A percentile compares a stretch with the other conserved stretches of the same genome.
Conservation (phyloP, 148 eudicot species). For the Persicaria tinctoria region DNA sequence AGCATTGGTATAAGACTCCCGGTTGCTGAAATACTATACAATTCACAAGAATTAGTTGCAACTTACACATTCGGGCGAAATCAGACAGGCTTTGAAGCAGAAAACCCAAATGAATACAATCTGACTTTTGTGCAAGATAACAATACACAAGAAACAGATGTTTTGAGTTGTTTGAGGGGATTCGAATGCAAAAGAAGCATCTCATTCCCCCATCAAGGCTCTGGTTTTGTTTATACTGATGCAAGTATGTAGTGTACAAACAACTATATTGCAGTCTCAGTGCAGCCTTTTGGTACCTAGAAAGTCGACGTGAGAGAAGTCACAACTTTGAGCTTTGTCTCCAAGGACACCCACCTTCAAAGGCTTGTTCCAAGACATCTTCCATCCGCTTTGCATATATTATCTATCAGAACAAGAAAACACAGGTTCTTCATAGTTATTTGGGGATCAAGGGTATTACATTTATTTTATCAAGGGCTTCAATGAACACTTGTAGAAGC, state of each 20-base stretch:
- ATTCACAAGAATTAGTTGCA: not conserved
- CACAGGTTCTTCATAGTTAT: not conserved
- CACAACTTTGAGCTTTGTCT: conserved; percentile 66
- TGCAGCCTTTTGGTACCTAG: not conserved
- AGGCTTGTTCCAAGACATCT: conserved; percentile 94
- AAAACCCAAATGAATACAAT: not conserved
- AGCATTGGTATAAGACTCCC: not conserved
- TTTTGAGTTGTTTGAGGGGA: not conserved
- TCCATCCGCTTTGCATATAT: conserved; percentile 86
- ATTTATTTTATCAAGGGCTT: conserved; percentile 17
- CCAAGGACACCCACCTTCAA: conserved; percentile 98
- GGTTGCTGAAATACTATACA: conserved; percentile 5
- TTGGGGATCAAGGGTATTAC: not conserved
- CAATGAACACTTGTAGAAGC: not conserved
- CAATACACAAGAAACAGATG: conserved; percentile 7
- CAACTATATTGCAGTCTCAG: not conserved
- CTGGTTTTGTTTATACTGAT: not conserved
- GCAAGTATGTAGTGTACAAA: not conserved
- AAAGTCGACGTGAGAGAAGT: conserved; percentile 13
- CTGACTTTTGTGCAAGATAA: conserved; percentile 10
- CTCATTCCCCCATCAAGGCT: not conserved
- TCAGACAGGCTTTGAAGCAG: not conserved
- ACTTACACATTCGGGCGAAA: not conserved
- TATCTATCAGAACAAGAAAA: conserved; percentile 40
- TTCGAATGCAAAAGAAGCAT: not conserved